Conservation (phyloP, 306 rosid species). For the Vicia faba region DNA sequence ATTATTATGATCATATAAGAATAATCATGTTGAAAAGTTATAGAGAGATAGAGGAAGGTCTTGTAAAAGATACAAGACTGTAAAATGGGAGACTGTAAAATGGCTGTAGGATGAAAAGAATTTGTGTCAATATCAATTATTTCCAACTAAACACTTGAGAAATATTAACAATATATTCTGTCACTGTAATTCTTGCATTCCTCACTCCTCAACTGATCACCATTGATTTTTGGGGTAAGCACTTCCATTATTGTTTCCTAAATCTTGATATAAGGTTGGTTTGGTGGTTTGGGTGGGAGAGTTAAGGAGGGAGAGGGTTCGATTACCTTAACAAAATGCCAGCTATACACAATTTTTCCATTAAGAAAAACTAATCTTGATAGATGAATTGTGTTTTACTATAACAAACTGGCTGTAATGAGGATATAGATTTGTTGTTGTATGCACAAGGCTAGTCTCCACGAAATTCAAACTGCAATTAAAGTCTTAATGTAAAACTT, state of each 20-base stretch:
- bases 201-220: neutral
- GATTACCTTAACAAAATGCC: neutral
- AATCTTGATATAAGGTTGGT: neutral
- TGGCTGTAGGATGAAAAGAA: neutral
- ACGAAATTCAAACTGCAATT: neutral
- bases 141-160: neutral
- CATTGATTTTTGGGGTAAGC: neutral
- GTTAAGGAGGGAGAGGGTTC: neutral
- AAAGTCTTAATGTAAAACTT: constrained; percentile 2
- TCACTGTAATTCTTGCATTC: neutral
- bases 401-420: constrained; percentile 9
- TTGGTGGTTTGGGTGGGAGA: neutral
- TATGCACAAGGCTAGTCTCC: constrained; percentile 4
- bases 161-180: neutral
- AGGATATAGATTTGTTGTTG: neutral
- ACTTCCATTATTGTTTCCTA: neutral
- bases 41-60: neutral
- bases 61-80: neutral
- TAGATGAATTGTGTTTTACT: neutral
- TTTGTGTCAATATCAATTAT: neutral
- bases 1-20: constrained; percentile 6
- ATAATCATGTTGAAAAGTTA: constrained; percentile 1
- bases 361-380: neutral
- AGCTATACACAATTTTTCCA: neutral
- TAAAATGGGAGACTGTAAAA: neutral